These are phyloP conservation scores for Crataegus laevigata DNA, from an alignment of 306 rosid genomes.

Conservation along the genomic window DNA sequence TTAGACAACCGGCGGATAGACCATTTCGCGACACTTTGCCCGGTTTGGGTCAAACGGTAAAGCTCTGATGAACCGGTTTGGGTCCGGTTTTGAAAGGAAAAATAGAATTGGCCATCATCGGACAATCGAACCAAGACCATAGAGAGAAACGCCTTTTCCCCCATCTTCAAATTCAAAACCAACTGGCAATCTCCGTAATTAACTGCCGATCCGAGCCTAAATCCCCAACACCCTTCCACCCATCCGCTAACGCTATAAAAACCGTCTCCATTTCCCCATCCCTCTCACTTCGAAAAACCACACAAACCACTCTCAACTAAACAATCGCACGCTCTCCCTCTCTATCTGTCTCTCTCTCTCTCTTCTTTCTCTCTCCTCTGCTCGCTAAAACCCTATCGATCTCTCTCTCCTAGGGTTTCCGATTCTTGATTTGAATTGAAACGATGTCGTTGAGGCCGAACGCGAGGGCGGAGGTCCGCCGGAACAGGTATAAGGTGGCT, in stretches of 20 bases:
- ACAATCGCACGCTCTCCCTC: not conserved
- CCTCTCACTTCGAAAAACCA: not conserved
- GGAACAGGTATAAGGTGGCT: constrained; percentile 93
- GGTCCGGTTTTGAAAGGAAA: not conserved
- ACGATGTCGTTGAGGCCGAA: constrained; percentile 93
- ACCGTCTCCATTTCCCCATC: constrained; percentile 1
- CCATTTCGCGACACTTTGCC: too few species aligned
- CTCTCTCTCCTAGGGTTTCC: constrained; percentile 15
- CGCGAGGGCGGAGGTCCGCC: constrained; percentile 86
- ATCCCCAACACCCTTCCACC: not conserved
- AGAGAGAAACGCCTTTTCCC: constrained; percentile 13
- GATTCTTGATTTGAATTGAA: not conserved
- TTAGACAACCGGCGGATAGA: too few species aligned
- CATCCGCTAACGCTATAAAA: constrained; percentile 16
- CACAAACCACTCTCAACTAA: not conserved
- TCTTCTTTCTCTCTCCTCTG: not conserved
- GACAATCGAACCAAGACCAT: not conserved
- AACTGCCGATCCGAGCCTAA: constrained; percentile 39
- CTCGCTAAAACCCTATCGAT: constrained; percentile 16
- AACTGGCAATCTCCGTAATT: constrained; percentile 43
- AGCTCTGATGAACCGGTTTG: not conserved
- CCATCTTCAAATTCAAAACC: constrained; percentile 54
- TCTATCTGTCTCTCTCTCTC: not conserved
- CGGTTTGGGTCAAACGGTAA: too few species aligned
- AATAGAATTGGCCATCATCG: not conserved